A percentile compares a stretch with the other conserved stretches of the same genome.
Evolutionary conservation across 2,329 filamentous ascomycete species (phyloP).

Genomic region (Penicillium psychrosexuale): DNA sequence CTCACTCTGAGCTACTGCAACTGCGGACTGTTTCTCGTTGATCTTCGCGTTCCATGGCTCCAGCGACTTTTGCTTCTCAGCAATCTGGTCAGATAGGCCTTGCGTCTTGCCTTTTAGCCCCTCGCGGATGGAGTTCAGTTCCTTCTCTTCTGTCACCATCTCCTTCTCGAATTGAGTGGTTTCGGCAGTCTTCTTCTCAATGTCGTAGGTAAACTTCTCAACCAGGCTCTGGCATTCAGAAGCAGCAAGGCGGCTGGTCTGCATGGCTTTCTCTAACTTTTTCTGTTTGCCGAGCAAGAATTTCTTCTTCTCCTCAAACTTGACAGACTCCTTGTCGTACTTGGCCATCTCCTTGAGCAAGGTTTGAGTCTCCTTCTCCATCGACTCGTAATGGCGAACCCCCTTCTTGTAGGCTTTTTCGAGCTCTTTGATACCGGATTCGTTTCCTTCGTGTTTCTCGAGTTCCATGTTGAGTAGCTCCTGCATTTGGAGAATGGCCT

Average conservation of each 20-base stretch:
- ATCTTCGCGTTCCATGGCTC: constrained; percentile 98
- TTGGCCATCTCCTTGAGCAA: constrained; percentile 84
- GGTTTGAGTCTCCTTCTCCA: constrained; percentile 76
- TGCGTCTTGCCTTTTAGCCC: constrained; percentile 93
- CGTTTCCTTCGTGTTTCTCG: constrained; percentile 84
- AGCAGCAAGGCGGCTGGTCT: constrained; percentile 69
- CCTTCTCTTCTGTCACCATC: constrained; percentile 74
- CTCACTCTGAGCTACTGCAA: constrained; percentile 92
- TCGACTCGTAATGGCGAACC: constrained; percentile 75
- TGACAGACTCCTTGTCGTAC: constrained; percentile 94
- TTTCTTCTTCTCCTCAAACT: constrained; percentile 96
- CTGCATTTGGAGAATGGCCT: constrained; percentile 89
- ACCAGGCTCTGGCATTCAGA: constrained; percentile 74
- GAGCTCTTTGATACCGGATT: constrained; percentile 84
- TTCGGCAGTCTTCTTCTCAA: constrained; percentile 71
- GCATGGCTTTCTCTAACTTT: constrained; percentile 86
- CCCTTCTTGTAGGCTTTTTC: constrained; percentile 80
- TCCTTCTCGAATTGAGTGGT: constrained; percentile 72
- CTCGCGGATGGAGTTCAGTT: constrained; percentile 79
- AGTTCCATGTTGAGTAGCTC: constrained; percentile 80
- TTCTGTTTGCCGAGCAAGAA: constrained; percentile 87
- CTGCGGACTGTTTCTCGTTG: constrained; percentile 90
- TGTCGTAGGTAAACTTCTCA: constrained; percentile 72
- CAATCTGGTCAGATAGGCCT: constrained; percentile 87
- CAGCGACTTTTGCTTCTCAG: constrained; percentile 84